These are phyloP conservation scores for Hortiboletus flavorubellus DNA, from an alignment of 768 basidiomycete species.

Conservation along the genomic window DNA sequence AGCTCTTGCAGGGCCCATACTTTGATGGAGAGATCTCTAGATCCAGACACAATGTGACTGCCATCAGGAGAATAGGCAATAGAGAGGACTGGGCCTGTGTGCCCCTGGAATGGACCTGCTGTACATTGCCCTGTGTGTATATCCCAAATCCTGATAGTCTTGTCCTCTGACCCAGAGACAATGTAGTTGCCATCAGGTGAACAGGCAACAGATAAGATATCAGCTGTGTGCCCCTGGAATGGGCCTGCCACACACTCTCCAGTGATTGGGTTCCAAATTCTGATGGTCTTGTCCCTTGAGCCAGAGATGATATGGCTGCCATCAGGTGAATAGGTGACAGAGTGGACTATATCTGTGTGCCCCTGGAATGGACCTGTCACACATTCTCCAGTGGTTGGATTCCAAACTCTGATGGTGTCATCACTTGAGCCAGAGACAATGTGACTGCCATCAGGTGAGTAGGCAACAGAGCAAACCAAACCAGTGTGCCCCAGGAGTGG, in stretches of 20 bases:
- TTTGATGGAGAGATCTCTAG: conserved; percentile 10
- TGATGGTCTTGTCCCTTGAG: conserved; percentile 23
- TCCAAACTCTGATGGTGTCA: conserved; percentile 24
- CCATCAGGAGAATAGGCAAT: conserved; percentile 20
- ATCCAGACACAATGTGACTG: conserved; percentile 15
- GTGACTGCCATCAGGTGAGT: conserved; percentile 28
- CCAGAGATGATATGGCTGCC: conserved; percentile 22
- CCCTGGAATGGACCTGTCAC: conserved; percentile 17
- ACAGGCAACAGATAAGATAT: conserved; percentile 11
- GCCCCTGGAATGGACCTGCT: conserved; percentile 15
- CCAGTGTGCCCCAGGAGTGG: conserved; percentile 3
- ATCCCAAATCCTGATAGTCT: conserved; percentile 19
- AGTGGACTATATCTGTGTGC: conserved; percentile 16
- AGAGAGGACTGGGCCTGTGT: background rate
- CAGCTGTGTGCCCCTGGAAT: conserved; percentile 18
- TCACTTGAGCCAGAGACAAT: conserved; percentile 22
- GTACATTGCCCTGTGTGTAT: conserved; percentile 12
- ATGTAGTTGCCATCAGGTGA: conserved; percentile 18
- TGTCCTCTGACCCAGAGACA: conserved; percentile 19
- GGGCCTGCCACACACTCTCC: conserved; percentile 19
- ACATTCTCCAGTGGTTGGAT: conserved; percentile 11
- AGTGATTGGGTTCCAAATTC: conserved; percentile 17
- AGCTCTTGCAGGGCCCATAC: conserved; percentile 4
- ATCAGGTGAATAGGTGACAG: conserved; percentile 24
- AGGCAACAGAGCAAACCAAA: conserved; percentile 13